phyloP scores from a whole-genome alignment of 176 grass and related monocot species.

The Otatea glauca region DNA sequence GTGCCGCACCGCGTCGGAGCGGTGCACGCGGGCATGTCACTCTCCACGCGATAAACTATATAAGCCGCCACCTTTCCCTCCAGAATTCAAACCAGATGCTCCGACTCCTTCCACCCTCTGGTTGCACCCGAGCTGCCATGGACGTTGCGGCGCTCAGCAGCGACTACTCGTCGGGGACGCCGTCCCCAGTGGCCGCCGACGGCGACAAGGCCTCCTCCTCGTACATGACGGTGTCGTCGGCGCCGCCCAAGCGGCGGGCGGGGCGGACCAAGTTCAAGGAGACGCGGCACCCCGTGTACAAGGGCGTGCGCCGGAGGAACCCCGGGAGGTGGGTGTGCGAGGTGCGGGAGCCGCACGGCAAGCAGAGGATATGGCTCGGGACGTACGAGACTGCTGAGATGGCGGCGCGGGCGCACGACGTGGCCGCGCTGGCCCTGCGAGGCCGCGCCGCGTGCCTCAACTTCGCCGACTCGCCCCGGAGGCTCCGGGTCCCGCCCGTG shows the following conservation, averaged over 20 bases:
- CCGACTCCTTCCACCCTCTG: not conserved
- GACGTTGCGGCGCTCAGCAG: constrained; percentile 31
- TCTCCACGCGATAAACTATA: constrained; percentile 61
- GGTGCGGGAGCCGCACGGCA: constrained; percentile 87
- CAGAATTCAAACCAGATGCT: constrained; percentile 45
- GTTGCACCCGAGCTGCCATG: constrained; percentile 9
- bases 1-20: constrained; percentile 50
- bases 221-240: constrained; percentile 83
- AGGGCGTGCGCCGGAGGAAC: constrained; percentile 81
- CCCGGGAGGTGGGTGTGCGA: constrained; percentile 95
- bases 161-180: constrained; percentile 52
- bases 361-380: constrained; percentile 88
- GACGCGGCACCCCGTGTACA: constrained; percentile 91
- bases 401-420: constrained; percentile 92
- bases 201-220: constrained; percentile 38
- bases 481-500: constrained; percentile 48
- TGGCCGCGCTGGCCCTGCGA: constrained; percentile 75
- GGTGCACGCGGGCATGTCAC: constrained; percentile 48
- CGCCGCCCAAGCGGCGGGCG: constrained; percentile 79
- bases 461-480: constrained; percentile 79
- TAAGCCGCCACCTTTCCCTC: constrained; percentile 48
- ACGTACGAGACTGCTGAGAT: constrained; percentile 92
- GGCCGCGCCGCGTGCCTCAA: constrained; percentile 86
- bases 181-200: constrained; percentile 25
- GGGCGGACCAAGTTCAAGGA: constrained; percentile 96